Evolutionary conservation across 139 green algal species (phyloP).

Genomic region (Coelastrella sp.): DNA sequence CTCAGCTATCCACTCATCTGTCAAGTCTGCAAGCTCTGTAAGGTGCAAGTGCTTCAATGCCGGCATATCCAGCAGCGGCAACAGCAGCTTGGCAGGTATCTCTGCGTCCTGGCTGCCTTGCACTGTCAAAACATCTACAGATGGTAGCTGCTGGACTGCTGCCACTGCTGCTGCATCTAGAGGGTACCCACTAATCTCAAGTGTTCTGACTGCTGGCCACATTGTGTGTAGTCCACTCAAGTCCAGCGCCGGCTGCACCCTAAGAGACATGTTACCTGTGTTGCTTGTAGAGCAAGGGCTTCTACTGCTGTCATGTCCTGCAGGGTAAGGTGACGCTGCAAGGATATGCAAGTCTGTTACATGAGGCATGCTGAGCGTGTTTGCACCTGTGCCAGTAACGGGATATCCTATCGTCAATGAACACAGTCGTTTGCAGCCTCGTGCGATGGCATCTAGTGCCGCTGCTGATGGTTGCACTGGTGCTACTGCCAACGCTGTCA

Average conservation of each 20-base stretch:
- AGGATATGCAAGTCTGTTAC: conserved; percentile 26
- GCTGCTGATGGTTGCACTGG: conserved; percentile 14
- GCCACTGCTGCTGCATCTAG: conserved; percentile 7
- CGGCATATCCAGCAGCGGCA: conserved; percentile 34
- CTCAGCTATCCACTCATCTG: conserved; percentile 34
- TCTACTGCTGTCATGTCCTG: not conserved
- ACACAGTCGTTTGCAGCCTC: not conserved
- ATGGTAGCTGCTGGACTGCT: conserved; percentile 5
- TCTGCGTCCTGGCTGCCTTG: not conserved
- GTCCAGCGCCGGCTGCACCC: not conserved
- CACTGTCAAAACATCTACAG: not conserved
- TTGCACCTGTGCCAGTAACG: no score
- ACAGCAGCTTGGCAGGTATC: conserved; percentile 14
- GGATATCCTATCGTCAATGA: not conserved
- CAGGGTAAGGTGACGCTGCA: not conserved
- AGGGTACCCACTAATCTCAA: not conserved
- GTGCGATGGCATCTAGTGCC: not conserved
- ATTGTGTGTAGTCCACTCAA: not conserved
- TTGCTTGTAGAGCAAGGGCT: not conserved
- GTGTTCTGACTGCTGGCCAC: not conserved
- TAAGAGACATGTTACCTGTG: not conserved
- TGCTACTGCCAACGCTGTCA: not conserved
- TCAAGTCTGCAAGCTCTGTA: not conserved
- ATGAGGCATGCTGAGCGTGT: conserved; percentile 3
- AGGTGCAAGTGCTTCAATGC: conserved; percentile 27